Evolutionary conservation across 1,284 basidiomycete genomes (phyloP), one percentile per base, ranked within the genome.

Genomic region (Porodaedalea pini): DNA sequence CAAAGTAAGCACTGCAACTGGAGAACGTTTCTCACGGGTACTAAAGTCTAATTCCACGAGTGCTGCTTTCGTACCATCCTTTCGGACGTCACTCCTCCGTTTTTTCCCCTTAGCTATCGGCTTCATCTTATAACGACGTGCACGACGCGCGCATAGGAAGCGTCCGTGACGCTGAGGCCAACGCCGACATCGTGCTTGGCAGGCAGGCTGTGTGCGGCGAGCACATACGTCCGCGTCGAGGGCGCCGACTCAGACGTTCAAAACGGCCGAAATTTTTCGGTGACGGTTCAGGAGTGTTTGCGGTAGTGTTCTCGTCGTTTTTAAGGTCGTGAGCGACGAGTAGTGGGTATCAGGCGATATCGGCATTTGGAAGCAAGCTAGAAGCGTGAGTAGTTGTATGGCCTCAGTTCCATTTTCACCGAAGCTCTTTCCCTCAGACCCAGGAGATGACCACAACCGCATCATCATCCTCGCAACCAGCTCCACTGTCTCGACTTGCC

Each of bases 401-500:
- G 25, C 1, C 29, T 47, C 45, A 17, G 23, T 10, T 47, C 29
- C 45, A 4, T n/a, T 47, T 47, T 47, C 31, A 8, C 23, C 7
- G 21, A 31, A 47, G 15, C 32, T 53, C 17, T 43, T 53, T 21
- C 19, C 37, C 36, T 43, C 51, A 34, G 51, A 31, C 27, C 7
- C 51, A 40, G 40, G 27, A 37, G 39, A 57, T 57, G 56, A 41
- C 56, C 10, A 41, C 56, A 29, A 29, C 56, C 39, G 56, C 56
- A 15, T 36, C 56, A n/a, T 32, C 49, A 7, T 51, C 48, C 34
- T 27, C 57, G 19, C 54, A 60, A 15, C 34, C 40, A 15, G 43
- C 58, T 10, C 34, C 58, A 8, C 48, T 60, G 15, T 60, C 58
- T 39, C 47, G 58, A 19, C 49, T 60, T 23, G 58, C 58, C 13